phyloP scores from a whole-genome alignment of 2,329 filamentous ascomycete genomes.

The Microdochium trichocladiopsis region DNA sequence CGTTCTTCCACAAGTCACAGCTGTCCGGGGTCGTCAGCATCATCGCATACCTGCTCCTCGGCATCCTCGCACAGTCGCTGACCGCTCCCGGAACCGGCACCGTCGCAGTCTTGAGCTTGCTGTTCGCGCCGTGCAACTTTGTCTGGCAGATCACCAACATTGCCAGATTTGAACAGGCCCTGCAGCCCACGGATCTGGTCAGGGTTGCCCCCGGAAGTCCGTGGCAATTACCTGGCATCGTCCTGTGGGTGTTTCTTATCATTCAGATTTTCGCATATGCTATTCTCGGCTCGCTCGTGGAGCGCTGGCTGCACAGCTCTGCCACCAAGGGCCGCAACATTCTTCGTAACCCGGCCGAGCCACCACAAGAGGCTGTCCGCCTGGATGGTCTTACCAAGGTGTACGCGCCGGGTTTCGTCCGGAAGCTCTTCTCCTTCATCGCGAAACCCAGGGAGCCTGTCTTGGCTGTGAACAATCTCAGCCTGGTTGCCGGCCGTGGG shows the following conservation, averaged over 20 bases:
- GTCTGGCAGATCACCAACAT: slow-evolving; percentile 72
- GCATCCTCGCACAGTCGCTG: slow-evolving; percentile 74
- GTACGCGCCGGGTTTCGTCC: slow-evolving; percentile 61
- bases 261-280: slow-evolving; percentile 76
- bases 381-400: slow-evolving; percentile 71
- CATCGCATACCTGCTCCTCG: slow-evolving; percentile 66
- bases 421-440: slow-evolving; percentile 40
- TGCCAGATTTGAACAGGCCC: slow-evolving; percentile 66
- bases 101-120: slow-evolving; percentile 62
- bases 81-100: slow-evolving; percentile 53
- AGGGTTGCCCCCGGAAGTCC: slow-evolving; percentile 55
- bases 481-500: slow-evolving; percentile 63
- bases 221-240: slow-evolving; percentile 66
- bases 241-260: slow-evolving; percentile 69
- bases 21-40: slow-evolving; percentile 77
- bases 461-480: slow-evolving; percentile 70
- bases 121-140: slow-evolving; percentile 86
- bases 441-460: slow-evolving; percentile 55
- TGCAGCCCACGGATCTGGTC: slow-evolving; percentile 52
- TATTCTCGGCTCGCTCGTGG: slow-evolving; percentile 65
- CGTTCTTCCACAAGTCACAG: slow-evolving; percentile 82
- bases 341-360: slow-evolving; percentile 22
- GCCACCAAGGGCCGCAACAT: slow-evolving; percentile 54
- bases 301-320: slow-evolving; percentile 70
- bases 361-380: slow-evolving; percentile 51